phyloP scores from a whole-genome alignment of 495 filamentous ascomycete species.

The Daldinia childiae region DNA sequence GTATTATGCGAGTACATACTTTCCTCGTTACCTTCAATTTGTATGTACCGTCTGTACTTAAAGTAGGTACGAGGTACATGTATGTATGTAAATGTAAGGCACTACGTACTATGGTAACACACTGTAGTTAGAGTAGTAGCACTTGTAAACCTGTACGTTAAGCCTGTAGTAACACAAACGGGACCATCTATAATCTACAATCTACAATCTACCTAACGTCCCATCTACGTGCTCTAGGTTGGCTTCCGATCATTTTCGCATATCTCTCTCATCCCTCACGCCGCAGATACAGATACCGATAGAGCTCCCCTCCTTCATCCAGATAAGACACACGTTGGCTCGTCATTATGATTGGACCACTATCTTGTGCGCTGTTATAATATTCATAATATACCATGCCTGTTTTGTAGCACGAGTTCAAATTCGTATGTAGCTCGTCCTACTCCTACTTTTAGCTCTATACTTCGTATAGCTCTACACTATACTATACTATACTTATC shows the following conservation, averaged over 20 bases:
- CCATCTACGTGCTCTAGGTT: constrained; percentile 16
- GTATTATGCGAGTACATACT: neutral
- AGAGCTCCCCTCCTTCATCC: constrained; percentile 11
- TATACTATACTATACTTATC: neutral
- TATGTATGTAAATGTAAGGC: neutral
- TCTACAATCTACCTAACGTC: no score
- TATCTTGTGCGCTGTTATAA: neutral
- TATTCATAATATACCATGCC: constrained; percentile 3
- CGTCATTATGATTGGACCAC: neutral
- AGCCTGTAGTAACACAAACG: constrained; percentile 34
- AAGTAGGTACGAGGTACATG: neutral
- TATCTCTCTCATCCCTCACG: constrained; percentile 22
- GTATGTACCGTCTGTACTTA: neutral
- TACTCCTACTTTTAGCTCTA: neutral
- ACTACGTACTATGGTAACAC: constrained; percentile 1
- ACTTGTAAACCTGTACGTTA: neutral
- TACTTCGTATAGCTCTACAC: neutral
- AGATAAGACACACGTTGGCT: neutral
- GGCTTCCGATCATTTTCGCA: constrained; percentile 39
- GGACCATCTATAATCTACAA: constrained; percentile 6
- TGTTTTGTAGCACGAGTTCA: neutral
- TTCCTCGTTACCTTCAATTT: constrained; percentile 1
- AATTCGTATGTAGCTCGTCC: neutral
- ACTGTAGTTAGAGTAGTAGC: neutral
- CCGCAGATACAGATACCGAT: constrained; percentile 24